These are phyloP conservation scores for Eucalyptus pauciflora DNA, from an alignment of 345 rosid genomes.

Conservation along the genomic window DNA sequence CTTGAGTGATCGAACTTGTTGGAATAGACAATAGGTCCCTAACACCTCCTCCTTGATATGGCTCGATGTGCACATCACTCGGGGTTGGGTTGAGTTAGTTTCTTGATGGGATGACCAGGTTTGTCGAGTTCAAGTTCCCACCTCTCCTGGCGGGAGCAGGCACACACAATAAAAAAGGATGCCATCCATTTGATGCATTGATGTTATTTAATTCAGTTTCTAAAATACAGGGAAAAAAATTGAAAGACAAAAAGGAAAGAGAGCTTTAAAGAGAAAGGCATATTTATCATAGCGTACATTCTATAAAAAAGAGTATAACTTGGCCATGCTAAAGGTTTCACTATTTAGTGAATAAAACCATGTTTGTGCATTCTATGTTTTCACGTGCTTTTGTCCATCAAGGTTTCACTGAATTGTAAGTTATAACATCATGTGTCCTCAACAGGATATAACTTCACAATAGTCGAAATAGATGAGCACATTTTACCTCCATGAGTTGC, in stretches of 20 bases:
- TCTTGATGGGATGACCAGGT: neutral
- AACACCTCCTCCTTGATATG: too few species aligned
- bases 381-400: too few species aligned
- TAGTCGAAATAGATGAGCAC: too few species aligned
- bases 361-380: neutral
- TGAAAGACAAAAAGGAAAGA: neutral
- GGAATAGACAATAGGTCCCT: too few species aligned
- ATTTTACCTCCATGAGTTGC: too few species aligned
- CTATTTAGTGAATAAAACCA: too few species aligned
- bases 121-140: neutral
- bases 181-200: neutral
- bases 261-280: neutral
- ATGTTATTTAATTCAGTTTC: neutral
- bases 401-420: too few species aligned
- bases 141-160: neutral
- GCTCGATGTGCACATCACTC: too few species aligned
- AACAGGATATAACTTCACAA: too few species aligned
- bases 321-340: neutral
- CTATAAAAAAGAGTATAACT: neutral
- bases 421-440: too few species aligned
- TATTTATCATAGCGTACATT: neutral
- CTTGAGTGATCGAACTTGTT: too few species aligned
- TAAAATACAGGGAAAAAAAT: neutral
- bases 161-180: neutral
- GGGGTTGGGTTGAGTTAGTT: neutral